Conservation (phyloP, 2,329 filamentous ascomycete species). For the Aspergillus felis region DNA sequence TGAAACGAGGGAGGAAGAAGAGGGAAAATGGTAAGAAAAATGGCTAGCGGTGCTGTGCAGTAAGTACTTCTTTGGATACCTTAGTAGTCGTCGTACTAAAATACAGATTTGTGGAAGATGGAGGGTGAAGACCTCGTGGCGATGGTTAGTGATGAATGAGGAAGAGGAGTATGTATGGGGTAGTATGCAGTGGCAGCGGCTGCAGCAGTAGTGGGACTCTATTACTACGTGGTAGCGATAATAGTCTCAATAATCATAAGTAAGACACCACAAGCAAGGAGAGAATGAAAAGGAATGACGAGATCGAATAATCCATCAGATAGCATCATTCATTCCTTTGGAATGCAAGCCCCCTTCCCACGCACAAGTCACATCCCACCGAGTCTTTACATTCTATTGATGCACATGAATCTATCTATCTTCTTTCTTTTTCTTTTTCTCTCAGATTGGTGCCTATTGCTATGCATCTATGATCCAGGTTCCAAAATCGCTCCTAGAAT, state of each 20-base stretch:
- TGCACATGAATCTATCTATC: neutral
- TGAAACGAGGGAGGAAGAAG: neutral
- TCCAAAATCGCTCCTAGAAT: neutral
- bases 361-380: no score
- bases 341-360: neutral
- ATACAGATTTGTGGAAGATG: neutral
- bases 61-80: neutral
- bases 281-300: neutral
- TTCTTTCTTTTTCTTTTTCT: neutral
- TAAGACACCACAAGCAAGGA: neutral
- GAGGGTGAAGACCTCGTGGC: neutral
- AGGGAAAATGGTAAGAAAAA: neutral
- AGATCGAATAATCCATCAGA: neutral
- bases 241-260: neutral
- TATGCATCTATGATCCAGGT: neutral
- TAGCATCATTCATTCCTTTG: neutral
- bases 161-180: neutral
- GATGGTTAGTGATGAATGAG: neutral
- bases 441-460: neutral
- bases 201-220: neutral
- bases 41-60: neutral
- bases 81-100: neutral
- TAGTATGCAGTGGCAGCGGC: neutral
- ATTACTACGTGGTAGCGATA: constrained; percentile 1
- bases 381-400: neutral